Conservation (phyloP, 83 land plant species). For the Larix sibirica region DNA sequence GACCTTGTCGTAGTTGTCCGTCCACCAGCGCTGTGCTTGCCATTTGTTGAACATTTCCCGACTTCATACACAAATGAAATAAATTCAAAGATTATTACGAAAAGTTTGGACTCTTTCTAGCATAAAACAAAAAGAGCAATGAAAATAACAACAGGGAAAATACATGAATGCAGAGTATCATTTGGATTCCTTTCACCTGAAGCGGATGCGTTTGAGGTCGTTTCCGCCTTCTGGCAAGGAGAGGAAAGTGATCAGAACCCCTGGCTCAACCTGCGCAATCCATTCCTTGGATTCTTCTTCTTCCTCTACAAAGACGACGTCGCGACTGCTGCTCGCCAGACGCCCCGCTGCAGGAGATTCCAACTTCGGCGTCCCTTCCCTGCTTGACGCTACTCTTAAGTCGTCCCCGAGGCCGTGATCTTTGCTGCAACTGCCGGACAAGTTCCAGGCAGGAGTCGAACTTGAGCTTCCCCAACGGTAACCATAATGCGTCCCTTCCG, state of each 20-base stretch:
- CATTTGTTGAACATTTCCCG: slow-evolving; percentile 95
- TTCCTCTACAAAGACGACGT: slow-evolving; percentile 33
- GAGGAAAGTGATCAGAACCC: slow-evolving; percentile 92
- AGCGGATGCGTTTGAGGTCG: slow-evolving; percentile 87
- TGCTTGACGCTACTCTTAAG: background rate
- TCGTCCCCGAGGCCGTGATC: slow-evolving; percentile 10
- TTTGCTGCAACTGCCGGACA: background rate
- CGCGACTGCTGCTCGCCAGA: slow-evolving; percentile 12
- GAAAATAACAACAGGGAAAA: too few species aligned
- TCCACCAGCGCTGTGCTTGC: slow-evolving; percentile 99
- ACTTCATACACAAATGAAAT: slow-evolving; percentile 35
- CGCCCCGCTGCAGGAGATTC: slow-evolving; percentile 17
- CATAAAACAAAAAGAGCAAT: too few species aligned
- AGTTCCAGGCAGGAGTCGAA: slow-evolving; percentile 37
- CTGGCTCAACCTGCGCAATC: slow-evolving; percentile 97
- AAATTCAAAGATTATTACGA: background rate
- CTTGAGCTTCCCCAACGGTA: slow-evolving; percentile 27
- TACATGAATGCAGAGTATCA: too few species aligned
- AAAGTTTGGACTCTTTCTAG: too few species aligned
- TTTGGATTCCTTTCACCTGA: too few species aligned
- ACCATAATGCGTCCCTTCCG: slow-evolving; percentile 10
- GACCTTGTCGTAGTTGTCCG: slow-evolving; percentile 88
- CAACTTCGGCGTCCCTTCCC: background rate
- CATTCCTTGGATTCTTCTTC: slow-evolving; percentile 71
- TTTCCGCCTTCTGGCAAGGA: slow-evolving; percentile 83